Evolutionary conservation across 2,329 filamentous ascomycete species (phyloP).

Genomic region (Parastagonospora avenae): DNA sequence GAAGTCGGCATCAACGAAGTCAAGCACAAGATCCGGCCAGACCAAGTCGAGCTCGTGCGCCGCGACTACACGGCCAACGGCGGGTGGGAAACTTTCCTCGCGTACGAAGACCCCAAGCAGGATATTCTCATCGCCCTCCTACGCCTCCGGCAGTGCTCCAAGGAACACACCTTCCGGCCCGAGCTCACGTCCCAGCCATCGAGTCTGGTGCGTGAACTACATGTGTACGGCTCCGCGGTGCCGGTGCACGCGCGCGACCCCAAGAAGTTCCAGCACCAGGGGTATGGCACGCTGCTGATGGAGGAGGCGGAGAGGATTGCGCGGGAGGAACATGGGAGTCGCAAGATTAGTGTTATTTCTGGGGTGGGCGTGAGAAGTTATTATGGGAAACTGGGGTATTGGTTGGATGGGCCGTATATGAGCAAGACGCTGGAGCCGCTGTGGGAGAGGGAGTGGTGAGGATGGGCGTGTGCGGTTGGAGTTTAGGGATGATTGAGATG

Average conservation of each 20-base stretch:
- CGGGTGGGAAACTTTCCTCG: conserved; percentile 97
- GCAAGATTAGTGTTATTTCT: conserved; percentile 97
- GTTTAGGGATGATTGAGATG: background rate
- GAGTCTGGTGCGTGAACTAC: conserved; percentile 89
- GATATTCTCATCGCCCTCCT: conserved; percentile 94
- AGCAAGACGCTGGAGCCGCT: conserved; percentile 43
- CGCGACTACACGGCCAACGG: conserved; percentile 94
- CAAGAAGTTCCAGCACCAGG: conserved; percentile 97
- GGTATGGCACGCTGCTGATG: conserved; percentile 95
- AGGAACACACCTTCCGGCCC: conserved; percentile 88
- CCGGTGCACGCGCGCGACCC: conserved; percentile 94
- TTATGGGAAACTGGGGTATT: conserved; percentile 91
- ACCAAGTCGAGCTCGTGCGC: conserved; percentile 92
- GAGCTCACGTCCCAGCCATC: conserved; percentile 87
- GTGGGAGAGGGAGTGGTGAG: conserved; percentile 40
- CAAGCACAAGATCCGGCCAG: conserved; percentile 96
- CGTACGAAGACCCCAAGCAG: conserved; percentile 97
- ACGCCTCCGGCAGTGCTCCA: conserved; percentile 85
- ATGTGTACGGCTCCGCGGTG: conserved; percentile 97
- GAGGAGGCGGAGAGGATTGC: conserved; percentile 97
- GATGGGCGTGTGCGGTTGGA: background rate
- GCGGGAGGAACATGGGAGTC: conserved; percentile 88
- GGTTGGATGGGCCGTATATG: conserved; percentile 83
- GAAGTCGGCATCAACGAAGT: conserved; percentile 99
- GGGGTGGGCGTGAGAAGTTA: conserved; percentile 95